Percentiles rank a stretch among this genome's conserved stretches.
Evolutionary conservation across 805 yeast species (phyloP).

Genomic region (Candida nitratophila): DNA sequence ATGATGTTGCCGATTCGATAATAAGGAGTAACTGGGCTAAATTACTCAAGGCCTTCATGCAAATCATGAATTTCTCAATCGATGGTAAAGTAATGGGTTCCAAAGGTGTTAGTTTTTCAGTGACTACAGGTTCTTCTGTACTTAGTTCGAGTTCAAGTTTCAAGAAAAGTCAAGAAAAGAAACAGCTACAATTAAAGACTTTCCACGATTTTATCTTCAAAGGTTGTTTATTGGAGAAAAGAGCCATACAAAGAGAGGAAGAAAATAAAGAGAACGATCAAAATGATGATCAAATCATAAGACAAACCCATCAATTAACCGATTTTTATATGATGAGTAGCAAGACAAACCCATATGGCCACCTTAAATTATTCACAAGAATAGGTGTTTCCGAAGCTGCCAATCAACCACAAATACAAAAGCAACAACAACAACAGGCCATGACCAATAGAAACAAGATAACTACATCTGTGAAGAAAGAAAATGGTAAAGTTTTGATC

Average conservation of each 20-base stretch:
- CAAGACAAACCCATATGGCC: conserved; percentile 56
- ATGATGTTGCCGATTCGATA: conserved; percentile 33
- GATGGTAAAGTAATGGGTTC: conserved; percentile 13
- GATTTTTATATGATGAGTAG: conserved; percentile 45
- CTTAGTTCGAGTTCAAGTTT: conserved; percentile 8
- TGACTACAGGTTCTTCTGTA: conserved; percentile 16
- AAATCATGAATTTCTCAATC: conserved; percentile 69
- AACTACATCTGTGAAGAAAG: neutral
- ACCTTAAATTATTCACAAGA: conserved; percentile 50
- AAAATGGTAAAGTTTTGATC: conserved; percentile 5
- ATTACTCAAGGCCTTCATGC: conserved; percentile 58
- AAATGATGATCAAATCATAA: conserved; percentile 4
- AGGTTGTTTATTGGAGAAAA: conserved; percentile 19
- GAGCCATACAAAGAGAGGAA: too few relatives aligned
- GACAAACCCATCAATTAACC: conserved; percentile 40
- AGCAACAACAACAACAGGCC: neutral
- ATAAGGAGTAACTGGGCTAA: conserved; percentile 63
- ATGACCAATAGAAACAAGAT: neutral
- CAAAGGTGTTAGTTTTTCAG: conserved; percentile 18
- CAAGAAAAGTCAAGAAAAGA: conserved; percentile 26
- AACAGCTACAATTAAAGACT: conserved; percentile 33
- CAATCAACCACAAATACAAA: neutral
- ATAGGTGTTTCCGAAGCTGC: conserved; percentile 16
- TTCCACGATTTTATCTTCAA: conserved; percentile 21
- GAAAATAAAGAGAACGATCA: neutral